These are phyloP conservation scores for Rhodotorula sp. DNA, from an alignment of 1,284 basidiomycete genomes.

Conservation along the genomic window DNA sequence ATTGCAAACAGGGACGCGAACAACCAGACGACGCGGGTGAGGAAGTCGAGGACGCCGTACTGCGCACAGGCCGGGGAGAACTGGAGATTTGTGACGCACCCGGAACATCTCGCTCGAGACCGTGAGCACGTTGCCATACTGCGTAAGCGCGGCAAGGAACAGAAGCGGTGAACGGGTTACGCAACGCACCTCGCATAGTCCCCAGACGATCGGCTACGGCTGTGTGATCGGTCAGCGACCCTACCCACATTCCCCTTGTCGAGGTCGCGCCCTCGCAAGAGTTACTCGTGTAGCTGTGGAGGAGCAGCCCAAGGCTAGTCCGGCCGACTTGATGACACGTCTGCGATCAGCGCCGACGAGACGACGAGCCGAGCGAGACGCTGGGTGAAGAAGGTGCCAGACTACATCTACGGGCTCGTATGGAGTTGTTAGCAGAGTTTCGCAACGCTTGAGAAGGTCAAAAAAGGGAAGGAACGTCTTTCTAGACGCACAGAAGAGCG, in stretches of 20 bases:
- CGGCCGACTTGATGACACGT: not conserved
- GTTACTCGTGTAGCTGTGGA: slow-evolving; percentile 1
- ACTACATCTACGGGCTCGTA: slow-evolving; percentile 4
- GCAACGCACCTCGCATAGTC: not conserved
- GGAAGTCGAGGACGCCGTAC: slow-evolving; percentile 23
- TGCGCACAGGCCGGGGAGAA: not conserved
- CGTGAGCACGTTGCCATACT: slow-evolving; percentile 11
- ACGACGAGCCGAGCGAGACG: not conserved
- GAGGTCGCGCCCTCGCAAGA: too few species aligned
- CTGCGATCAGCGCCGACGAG: slow-evolving; percentile 6
- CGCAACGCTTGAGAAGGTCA: not conserved
- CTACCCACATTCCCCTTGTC: not conserved
- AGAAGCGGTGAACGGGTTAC: not conserved
- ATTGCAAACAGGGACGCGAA: not conserved
- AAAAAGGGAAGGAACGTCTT: not conserved
- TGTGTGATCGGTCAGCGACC: too few species aligned
- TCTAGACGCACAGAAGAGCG: slow-evolving; percentile 5
- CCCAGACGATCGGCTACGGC: slow-evolving; percentile 13
- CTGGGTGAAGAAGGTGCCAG: slow-evolving; percentile 1
- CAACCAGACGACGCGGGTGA: slow-evolving; percentile 1
- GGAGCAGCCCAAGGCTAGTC: not conserved
- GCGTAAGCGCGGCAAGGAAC: too few species aligned
- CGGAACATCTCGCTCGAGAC: slow-evolving; percentile 13
- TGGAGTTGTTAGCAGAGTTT: too few species aligned
- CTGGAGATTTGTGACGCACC: not conserved